A percentile compares a stretch with the other conserved stretches of the same genome.
phyloP scores from a whole-genome alignment of 768 basidiomycete species.

The Calvatia gigantea region DNA sequence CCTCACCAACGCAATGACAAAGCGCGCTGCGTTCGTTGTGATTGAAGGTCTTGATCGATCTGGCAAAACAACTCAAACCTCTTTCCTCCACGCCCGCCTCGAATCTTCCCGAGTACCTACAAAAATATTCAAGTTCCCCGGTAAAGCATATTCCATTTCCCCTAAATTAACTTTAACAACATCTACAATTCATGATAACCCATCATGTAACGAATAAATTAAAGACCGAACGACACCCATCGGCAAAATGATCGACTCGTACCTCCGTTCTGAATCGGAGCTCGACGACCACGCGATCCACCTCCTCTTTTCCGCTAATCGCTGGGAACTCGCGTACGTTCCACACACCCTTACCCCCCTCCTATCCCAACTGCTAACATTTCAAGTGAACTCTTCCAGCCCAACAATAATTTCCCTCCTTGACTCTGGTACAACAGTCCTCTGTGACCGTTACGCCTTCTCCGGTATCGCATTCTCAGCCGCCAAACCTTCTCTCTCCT shows the following conservation, averaged over 20 bases:
- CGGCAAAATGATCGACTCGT: slow-evolving; percentile 91
- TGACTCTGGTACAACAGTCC: slow-evolving; percentile 59
- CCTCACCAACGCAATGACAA: too few species aligned
- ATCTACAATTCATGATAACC: neutral
- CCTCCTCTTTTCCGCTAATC: slow-evolving; percentile 92
- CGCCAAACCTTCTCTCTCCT: slow-evolving; percentile 37
- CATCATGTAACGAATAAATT: neutral
- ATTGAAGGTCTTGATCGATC: slow-evolving; percentile 95
- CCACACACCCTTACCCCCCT: neutral
- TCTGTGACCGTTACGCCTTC: slow-evolving; percentile 95
- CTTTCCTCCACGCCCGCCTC: slow-evolving; percentile 54
- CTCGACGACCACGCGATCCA: slow-evolving; percentile 92
- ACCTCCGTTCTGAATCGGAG: slow-evolving; percentile 79
- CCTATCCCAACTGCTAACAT: neutral
- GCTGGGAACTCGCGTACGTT: slow-evolving; percentile 90
- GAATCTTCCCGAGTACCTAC: slow-evolving; percentile 41
- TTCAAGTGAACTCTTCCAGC: slow-evolving; percentile 28
- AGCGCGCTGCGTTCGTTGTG: slow-evolving; percentile 82
- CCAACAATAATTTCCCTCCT: slow-evolving; percentile 60
- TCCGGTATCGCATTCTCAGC: slow-evolving; percentile 91
- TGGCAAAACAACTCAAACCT: slow-evolving; percentile 89
- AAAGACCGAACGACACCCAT: slow-evolving; percentile 88
- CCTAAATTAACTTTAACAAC: neutral
- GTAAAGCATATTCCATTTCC: slow-evolving; percentile 37
- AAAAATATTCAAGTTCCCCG: slow-evolving; percentile 83